Conservation (phyloP, 176 grass and related monocot genomes). For the Puccinellia tenuiflora region DNA sequence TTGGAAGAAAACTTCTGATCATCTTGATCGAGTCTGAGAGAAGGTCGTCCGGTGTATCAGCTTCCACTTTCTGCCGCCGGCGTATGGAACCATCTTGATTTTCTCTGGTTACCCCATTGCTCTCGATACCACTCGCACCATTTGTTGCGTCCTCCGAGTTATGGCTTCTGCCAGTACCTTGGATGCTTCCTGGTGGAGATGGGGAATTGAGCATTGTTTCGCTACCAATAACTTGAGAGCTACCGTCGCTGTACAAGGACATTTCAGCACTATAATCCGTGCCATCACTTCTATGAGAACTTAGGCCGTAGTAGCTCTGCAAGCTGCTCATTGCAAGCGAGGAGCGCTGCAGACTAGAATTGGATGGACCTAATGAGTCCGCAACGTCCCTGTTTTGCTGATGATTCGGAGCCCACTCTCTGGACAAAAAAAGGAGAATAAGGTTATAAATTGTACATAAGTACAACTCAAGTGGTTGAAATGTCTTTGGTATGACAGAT, state of each 20-base stretch:
- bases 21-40: slow-evolving; percentile 32
- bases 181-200: background rate
- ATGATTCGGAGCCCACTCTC: slow-evolving; percentile 37
- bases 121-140: background rate
- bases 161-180: background rate
- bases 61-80: slow-evolving; percentile 48
- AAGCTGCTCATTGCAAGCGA: slow-evolving; percentile 69
- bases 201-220: slow-evolving; percentile 15
- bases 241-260: slow-evolving; percentile 37
- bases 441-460: background rate
- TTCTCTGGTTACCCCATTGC: slow-evolving; percentile 22
- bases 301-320: slow-evolving; percentile 61
- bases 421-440: slow-evolving; percentile 13
- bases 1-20: slow-evolving; percentile 40
- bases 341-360: slow-evolving; percentile 12
- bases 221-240: background rate
- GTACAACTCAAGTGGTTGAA: background rate
- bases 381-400: slow-evolving; percentile 11
- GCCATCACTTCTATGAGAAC: slow-evolving; percentile 3
- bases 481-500: background rate
- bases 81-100: slow-evolving; percentile 37
- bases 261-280: slow-evolving; percentile 54
- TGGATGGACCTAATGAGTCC: slow-evolving; percentile 23
- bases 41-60: slow-evolving; percentile 27
- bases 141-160: background rate